Conservation (phyloP, 192 early-diverging fungal genomes). For the Coemansia sp. region DNA sequence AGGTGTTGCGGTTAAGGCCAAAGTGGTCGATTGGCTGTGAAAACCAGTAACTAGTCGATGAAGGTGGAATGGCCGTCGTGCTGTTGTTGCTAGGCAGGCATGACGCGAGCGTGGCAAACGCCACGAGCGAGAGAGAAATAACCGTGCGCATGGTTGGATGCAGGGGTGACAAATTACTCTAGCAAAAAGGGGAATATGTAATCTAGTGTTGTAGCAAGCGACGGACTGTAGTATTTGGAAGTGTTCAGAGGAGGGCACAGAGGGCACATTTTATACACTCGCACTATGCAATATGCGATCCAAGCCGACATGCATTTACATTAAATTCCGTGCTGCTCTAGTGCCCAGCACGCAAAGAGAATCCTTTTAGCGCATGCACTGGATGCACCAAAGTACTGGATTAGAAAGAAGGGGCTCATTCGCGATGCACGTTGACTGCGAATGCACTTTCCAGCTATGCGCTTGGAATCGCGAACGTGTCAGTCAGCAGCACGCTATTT, state of each 20-base stretch:
- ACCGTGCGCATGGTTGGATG: constrained; percentile 2
- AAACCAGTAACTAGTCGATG: constrained; percentile 33
- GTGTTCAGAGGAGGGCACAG: background rate
- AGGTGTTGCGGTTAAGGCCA: constrained; percentile 25
- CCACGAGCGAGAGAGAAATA: constrained; percentile 4
- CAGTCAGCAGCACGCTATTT: background rate
- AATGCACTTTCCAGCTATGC: background rate
- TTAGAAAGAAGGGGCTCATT: background rate
- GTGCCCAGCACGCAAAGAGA: background rate
- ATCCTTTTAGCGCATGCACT: background rate
- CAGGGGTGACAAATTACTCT: background rate
- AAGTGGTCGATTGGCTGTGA: constrained; percentile 41
- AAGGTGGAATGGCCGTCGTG: constrained; percentile 16
- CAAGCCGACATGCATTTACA: background rate
- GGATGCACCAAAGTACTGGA: background rate
- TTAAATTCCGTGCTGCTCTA: background rate
- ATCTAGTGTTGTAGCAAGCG: background rate
- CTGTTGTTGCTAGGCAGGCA: constrained; percentile 5
- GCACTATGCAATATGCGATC: background rate
- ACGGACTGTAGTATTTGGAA: background rate
- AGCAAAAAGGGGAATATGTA: background rate
- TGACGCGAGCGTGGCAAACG: constrained; percentile 13
- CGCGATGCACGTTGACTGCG: background rate
- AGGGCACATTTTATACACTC: background rate
- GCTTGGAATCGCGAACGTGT: background rate